Conservation (phyloP, 306 rosid species). For the Lathyrus oleraceus region DNA sequence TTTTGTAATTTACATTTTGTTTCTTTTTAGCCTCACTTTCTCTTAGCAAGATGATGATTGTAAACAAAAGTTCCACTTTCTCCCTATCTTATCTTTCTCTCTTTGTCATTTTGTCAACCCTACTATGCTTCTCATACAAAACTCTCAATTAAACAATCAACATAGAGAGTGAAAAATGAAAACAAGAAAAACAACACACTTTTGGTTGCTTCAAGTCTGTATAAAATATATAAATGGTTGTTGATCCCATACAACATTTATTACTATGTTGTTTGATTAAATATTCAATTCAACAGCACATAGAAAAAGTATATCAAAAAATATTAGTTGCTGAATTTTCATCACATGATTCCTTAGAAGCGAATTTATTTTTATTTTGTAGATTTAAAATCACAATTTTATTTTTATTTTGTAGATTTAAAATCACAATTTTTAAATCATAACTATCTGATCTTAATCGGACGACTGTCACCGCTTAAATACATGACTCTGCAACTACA, state of each 20-base stretch:
- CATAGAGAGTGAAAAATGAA: background rate
- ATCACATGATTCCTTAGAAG: too few relatives aligned
- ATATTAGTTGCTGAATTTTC: too few relatives aligned
- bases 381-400: too few relatives aligned
- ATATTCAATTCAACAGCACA: background rate
- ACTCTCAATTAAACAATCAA: constrained; percentile 6
- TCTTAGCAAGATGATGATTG: constrained; percentile 43
- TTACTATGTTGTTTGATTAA: constrained; percentile 8
- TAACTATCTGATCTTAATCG: too few relatives aligned
- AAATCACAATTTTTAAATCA: too few relatives aligned
- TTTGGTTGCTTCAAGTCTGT: constrained; percentile 2
- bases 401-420: too few relatives aligned
- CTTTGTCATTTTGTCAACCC: constrained; percentile 43
- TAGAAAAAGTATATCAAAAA: background rate
- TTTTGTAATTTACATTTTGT: constrained; percentile 40
- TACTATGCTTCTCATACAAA: constrained; percentile 33
- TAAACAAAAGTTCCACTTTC: constrained; percentile 44
- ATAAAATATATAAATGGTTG: background rate
- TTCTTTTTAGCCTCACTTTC: constrained; percentile 46
- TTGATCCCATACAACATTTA: background rate
- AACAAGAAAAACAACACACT: background rate
- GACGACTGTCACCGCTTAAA: too few relatives aligned
- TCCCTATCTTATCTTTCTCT: constrained; percentile 41
- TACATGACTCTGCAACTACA: too few relatives aligned
- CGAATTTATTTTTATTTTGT: too few relatives aligned